Evolutionary conservation across 257 asterid species (phyloP).

Genomic region (Solanum dulcamara): DNA sequence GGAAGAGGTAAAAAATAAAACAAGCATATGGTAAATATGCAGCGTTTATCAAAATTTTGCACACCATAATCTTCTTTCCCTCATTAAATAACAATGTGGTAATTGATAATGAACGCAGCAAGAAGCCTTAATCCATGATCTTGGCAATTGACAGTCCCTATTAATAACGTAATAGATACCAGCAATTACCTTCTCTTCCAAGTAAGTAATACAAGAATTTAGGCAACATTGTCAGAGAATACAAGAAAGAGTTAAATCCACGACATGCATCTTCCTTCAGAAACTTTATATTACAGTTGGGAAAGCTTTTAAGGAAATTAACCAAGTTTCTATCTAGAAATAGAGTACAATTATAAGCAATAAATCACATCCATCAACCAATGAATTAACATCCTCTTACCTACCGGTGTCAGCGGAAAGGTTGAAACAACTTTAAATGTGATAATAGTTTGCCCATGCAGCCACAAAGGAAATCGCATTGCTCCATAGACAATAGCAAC

Average conservation of each 20-base stretch:
- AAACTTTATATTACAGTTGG: neutral
- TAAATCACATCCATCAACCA: neutral
- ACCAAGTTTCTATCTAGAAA: neutral
- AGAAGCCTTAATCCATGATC: neutral
- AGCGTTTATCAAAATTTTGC: neutral
- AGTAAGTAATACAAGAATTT: neutral
- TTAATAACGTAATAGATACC: neutral
- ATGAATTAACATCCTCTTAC: conserved; percentile 32
- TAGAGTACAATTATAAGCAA: neutral
- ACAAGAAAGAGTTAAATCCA: neutral
- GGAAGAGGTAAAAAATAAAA: neutral
- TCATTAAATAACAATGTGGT: neutral
- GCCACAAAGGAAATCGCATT: conserved; percentile 89
- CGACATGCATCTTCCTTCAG: neutral
- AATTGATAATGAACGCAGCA: neutral
- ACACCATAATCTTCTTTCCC: neutral
- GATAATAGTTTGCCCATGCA: conserved; percentile 74
- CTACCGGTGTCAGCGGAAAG: conserved; percentile 80
- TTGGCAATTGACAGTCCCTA: neutral
- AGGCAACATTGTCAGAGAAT: neutral
- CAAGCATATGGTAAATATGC: neutral
- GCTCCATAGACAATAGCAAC: conserved; percentile 85
- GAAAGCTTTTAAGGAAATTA: neutral
- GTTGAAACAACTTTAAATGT: conserved; percentile 69
- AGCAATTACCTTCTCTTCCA: neutral